Evolutionary conservation across 768 basidiomycete species (phyloP).

Genomic region (Tubosaeta sp.): DNA sequence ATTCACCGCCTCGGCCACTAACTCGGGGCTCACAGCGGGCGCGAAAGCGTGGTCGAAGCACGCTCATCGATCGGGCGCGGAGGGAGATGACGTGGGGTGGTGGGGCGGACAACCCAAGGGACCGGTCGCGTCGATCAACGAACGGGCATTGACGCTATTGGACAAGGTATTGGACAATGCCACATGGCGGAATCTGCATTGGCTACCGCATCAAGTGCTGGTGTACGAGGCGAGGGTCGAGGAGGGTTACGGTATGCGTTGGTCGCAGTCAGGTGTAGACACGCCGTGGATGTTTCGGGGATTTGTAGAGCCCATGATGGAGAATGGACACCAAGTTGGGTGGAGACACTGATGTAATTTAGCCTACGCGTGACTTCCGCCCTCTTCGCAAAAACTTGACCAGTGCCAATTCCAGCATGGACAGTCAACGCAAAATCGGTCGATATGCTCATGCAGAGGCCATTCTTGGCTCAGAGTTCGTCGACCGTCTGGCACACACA

Average conservation of each 20-base stretch:
- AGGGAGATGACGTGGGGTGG: conserved; percentile 38
- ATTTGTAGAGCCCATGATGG: conserved; percentile 67
- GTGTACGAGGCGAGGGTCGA: conserved; percentile 58
- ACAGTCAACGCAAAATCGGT: conserved; percentile 10
- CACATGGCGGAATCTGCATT: conserved; percentile 63
- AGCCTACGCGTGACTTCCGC: too few relatives aligned
- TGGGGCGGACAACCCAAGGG: conserved; percentile 55
- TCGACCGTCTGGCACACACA: conserved; percentile 53
- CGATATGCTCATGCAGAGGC: conserved; percentile 65
- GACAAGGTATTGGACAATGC: conserved; percentile 48
- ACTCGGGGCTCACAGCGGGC: conserved; percentile 50
- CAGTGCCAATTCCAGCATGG: neutral
- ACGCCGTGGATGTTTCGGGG: conserved; percentile 51
- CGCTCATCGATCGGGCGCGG: conserved; percentile 44
- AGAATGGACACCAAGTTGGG: conserved; percentile 57
- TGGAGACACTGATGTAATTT: conserved; percentile 45
- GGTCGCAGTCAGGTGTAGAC: conserved; percentile 45
- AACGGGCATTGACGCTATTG: conserved; percentile 46
- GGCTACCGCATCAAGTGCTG: conserved; percentile 57
- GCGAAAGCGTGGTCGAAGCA: conserved; percentile 68
- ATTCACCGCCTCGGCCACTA: conserved; percentile 45
- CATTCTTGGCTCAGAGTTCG: conserved; percentile 74
- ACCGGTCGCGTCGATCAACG: conserved; percentile 49
- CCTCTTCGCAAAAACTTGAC: neutral
- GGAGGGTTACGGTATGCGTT: conserved; percentile 66